Percentiles rank a stretch among this genome's conserved stretches.
These are phyloP conservation scores for Camellia lanceoleosa DNA, from an alignment of 148 eudicot genomes.

Conservation along the genomic window DNA sequence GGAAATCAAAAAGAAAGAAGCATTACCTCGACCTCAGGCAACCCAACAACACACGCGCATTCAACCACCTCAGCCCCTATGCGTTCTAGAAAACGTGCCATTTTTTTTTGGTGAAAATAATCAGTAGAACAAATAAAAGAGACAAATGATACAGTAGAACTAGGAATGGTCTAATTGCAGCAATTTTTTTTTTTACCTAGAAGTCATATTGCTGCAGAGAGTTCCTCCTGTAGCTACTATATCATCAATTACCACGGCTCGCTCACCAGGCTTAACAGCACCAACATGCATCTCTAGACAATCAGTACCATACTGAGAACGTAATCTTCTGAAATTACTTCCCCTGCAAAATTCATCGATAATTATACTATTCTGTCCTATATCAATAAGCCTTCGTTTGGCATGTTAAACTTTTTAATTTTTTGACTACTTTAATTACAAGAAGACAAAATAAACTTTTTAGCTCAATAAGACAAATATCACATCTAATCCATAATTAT, in stretches of 20 bases:
- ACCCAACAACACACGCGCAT: constrained; percentile 81
- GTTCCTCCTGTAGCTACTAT: constrained; percentile 90
- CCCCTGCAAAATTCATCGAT: constrained; percentile 32
- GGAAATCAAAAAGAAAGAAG: neutral
- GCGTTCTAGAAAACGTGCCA: constrained; percentile 37
- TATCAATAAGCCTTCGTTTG: no score
- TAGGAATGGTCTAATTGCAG: no score
- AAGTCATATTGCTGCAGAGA: constrained; percentile 72
- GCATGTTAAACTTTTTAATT: no score
- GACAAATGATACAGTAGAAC: neutral
- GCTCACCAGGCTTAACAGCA: constrained; percentile 73
- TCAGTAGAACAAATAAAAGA: neutral
- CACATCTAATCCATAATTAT: no score
- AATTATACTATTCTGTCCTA: no score
- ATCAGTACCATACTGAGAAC: constrained; percentile 73
- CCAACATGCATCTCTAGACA: constrained; percentile 84
- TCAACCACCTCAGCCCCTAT: constrained; percentile 67
- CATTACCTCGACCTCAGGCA: constrained; percentile 72
- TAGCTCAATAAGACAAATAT: no score
- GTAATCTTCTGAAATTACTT: constrained; percentile 65
- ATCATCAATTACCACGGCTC: constrained; percentile 74
- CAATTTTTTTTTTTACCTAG: constrained; percentile 36
- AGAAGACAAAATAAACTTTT: no score
- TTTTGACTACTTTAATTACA: no score
- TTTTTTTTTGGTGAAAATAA: no score